Base-by-base conservation (phyloP, 768 basidiomycete genomes). In the Filobasidium floriforme region DNA sequence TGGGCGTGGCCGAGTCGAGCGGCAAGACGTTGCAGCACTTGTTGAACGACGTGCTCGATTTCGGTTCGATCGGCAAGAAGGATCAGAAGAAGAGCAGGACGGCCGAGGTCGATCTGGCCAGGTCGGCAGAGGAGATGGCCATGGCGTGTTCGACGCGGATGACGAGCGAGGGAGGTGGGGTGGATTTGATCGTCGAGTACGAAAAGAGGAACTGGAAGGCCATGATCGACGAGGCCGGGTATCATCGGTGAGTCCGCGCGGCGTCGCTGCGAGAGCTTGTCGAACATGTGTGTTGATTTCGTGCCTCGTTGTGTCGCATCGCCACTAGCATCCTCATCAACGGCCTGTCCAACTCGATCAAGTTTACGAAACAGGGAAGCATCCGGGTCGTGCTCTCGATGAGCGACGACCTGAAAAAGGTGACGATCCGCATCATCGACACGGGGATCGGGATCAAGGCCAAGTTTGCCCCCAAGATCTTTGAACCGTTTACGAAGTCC, bases 401-500 rank as follows among this genome's bases (percentile, higher is more conserved):
- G 11, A 49, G 24, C 7, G 22, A 57, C 0, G 24, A 55, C 6
- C 1, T 26, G 2, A 51, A 60, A 12, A 59, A 64, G 3, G 64
- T 74, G 24, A 24, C 51, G 15, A n/a, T 61, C 9, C 40, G 52
- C 40, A 66, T 76, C 32, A 55, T 65, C 7, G 68, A 73, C 40
- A 68, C 67, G n/a, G 72, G 72, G 3, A 66, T 68, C 7, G 73
- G 73, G 5, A 71, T 75, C 59, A 64, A 69, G 15, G 62, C 64
- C 15, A 62, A 66, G 11, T 64, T 69, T n/a, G 59, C 67, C 5
- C 59, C 68, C 6, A 55, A 64, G 26, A 43, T 72, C 6, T 70
- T 76, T 52, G 61, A 71, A 28, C 73, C 75, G 1, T 76, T 76
- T 69, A 71, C 70, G 6, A 74, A 76, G 44, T 66, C 62, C 22